A percentile compares a stretch with the other conserved stretches of the same genome.
These are phyloP conservation scores for Brassica napus DNA, from an alignment of 345 rosid species.

Conservation along the genomic window DNA sequence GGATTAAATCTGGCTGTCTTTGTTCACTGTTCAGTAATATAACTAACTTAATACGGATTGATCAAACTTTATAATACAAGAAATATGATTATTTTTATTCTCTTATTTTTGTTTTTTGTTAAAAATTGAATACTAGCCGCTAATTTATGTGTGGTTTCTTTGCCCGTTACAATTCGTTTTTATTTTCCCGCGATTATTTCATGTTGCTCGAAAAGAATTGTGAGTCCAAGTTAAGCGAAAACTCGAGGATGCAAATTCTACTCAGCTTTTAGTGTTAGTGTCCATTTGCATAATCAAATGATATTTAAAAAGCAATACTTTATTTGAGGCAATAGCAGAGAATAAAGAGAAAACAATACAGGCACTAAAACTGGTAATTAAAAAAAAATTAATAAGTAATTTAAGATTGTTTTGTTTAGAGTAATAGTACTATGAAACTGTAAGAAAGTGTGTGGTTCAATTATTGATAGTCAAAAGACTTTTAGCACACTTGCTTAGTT, in stretches of 20 bases:
- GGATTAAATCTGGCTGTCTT: too few relatives aligned
- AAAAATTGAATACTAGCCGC: background rate
- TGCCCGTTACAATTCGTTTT: background rate
- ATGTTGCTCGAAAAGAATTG: background rate
- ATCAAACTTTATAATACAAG: background rate
- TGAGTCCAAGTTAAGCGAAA: conserved; percentile 21
- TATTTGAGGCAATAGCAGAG: conserved; percentile 1
- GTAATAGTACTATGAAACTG: background rate
- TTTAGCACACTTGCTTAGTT: conserved; percentile 36
- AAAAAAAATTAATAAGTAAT: background rate
- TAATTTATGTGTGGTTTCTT: background rate
- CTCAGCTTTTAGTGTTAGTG: conserved; percentile 17
- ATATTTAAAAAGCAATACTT: background rate
- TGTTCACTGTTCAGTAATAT: background rate
- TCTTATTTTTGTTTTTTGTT: background rate
- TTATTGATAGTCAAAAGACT: conserved; percentile 38
- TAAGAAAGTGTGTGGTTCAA: conserved; percentile 36
- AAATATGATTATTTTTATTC: background rate
- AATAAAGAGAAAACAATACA: conserved; percentile 2
- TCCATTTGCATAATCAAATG: conserved; percentile 3
- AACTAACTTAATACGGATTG: background rate
- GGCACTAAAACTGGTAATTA: conserved; percentile 12
- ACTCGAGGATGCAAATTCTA: conserved; percentile 12
- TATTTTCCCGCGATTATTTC: background rate
- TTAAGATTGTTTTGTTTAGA: background rate